Conservation (phyloP, 345 rosid species). For the Acer campestre region DNA sequence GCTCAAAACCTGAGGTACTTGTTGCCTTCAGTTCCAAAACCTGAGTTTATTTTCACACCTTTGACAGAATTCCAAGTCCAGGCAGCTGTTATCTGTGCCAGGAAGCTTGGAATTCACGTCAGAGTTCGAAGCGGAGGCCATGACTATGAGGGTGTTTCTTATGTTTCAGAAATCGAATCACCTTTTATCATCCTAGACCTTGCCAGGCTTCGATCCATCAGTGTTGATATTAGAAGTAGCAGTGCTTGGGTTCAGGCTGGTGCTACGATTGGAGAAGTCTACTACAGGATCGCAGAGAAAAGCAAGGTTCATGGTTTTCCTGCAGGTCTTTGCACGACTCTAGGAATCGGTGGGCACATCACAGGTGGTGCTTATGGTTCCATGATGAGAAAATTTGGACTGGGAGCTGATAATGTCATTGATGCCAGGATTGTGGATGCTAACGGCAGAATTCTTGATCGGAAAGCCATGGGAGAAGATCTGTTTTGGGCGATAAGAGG, state of each 20-base stretch:
- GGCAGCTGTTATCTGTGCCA: conserved; percentile 33
- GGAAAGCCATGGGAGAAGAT: conserved; percentile 29
- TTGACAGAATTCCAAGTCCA: conserved; percentile 25
- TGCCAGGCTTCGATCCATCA: conserved; percentile 27
- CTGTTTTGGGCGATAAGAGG: conserved; percentile 34
- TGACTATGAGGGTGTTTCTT: conserved; percentile 41
- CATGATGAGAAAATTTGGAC: conserved; percentile 32
- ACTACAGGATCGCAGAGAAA: conserved; percentile 32
- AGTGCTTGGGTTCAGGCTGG: conserved; percentile 47
- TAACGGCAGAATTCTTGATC: conserved; percentile 22
- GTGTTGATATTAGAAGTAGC: conserved; percentile 22
- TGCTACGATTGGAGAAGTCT: conserved; percentile 41
- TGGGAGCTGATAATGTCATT: conserved; percentile 25
- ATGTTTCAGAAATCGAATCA: conserved; percentile 28
- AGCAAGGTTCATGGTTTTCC: conserved; percentile 36
- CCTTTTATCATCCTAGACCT: conserved; percentile 39
- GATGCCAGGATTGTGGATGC: conserved; percentile 26
- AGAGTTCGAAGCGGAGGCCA: conserved; percentile 42
- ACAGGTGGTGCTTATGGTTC: conserved; percentile 27
- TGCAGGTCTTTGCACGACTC: conserved; percentile 34
- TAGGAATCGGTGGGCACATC: conserved; percentile 35
- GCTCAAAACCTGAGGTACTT: conserved; percentile 19
- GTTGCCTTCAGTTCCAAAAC: conserved; percentile 28
- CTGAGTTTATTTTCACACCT: conserved; percentile 31
- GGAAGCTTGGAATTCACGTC: conserved; percentile 23